Evolutionary conservation across 2,329 filamentous ascomycete species (phyloP).

Genomic region (Furcasterigmium furcatum): DNA sequence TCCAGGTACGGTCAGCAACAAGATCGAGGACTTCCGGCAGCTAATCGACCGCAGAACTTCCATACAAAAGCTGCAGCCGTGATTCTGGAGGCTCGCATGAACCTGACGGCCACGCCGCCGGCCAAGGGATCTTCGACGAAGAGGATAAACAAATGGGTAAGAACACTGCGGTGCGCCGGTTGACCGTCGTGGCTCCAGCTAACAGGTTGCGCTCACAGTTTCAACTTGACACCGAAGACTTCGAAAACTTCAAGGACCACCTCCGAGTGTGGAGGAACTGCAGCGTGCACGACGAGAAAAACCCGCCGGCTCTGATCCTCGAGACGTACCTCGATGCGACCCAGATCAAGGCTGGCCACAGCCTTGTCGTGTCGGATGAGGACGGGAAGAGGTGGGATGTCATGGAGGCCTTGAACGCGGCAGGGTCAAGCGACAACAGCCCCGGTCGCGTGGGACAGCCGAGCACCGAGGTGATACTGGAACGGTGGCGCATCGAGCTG

Average conservation of each 20-base stretch:
- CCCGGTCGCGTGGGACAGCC: slow-evolving; percentile 33
- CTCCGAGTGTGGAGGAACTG: slow-evolving; percentile 78
- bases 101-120: slow-evolving; percentile 57
- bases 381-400: slow-evolving; percentile 93
- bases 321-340: slow-evolving; percentile 86
- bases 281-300: slow-evolving; percentile 67
- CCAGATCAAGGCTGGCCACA: slow-evolving; percentile 77
- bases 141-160: slow-evolving; percentile 84
- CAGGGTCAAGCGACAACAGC: slow-evolving; percentile 49
- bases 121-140: slow-evolving; percentile 38
- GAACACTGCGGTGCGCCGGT: slow-evolving; percentile 26
- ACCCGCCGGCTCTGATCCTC: slow-evolving; percentile 80
- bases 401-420: slow-evolving; percentile 71
- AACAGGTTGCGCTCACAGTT: slow-evolving; percentile 56
- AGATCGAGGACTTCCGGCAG: too few species aligned
- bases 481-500: slow-evolving; percentile 86
- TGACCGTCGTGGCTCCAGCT: neutral
- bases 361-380: slow-evolving; percentile 83
- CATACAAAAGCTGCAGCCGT: slow-evolving; percentile 84
- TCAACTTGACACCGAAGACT: slow-evolving; percentile 91
- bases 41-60: slow-evolving; percentile 66
- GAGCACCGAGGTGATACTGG: slow-evolving; percentile 75
- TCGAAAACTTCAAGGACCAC: slow-evolving; percentile 80
- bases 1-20: slow-evolving; percentile 59
- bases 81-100: slow-evolving; percentile 77